phyloP scores from a whole-genome alignment of 2,329 filamentous ascomycete species.

The Talaromyces sp. region DNA sequence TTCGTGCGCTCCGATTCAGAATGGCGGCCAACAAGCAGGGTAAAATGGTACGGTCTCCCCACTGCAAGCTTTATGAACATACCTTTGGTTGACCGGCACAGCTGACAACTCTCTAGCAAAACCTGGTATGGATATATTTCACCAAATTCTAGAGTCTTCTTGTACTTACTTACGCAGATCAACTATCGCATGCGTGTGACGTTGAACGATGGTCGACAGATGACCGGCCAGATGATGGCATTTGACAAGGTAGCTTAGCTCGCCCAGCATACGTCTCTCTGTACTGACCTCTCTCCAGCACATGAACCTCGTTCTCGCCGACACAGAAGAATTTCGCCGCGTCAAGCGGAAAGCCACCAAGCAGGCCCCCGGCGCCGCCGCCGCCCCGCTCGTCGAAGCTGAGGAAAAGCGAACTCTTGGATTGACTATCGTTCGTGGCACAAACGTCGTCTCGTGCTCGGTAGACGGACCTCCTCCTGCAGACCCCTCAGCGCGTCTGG shows the following conservation, averaged over 20 bases:
- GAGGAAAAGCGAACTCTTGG: constrained; percentile 98
- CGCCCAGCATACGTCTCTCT: not conserved
- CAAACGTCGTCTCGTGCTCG: constrained; percentile 88
- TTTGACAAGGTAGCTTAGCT: constrained; percentile 76
- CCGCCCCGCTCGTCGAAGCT: constrained; percentile 67
- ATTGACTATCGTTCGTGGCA: constrained; percentile 87
- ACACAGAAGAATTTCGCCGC: constrained; percentile 95
- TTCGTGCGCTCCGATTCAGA: constrained; percentile 37
- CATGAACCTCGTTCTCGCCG: constrained; percentile 98
- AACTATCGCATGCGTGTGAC: constrained; percentile 99
- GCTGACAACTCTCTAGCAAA: constrained; percentile 59
- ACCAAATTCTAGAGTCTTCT: not conserved
- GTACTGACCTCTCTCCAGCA: constrained; percentile 54
- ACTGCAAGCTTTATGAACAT: constrained; percentile 15
- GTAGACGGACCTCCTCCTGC: constrained; percentile 94
- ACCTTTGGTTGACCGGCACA: constrained; percentile 48
- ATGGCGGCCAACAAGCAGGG: constrained; percentile 82
- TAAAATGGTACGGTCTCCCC: constrained; percentile 81
- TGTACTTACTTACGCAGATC: constrained; percentile 57
- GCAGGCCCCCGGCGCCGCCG: constrained; percentile 52
- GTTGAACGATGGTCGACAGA: constrained; percentile 88
- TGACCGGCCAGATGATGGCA: constrained; percentile 96
- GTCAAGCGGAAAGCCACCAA: constrained; percentile 81
- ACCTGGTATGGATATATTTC: constrained; percentile 49
- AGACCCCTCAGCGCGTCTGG: constrained; percentile 84